Conservation (phyloP, 768 basidiomycete species). For the Leccinum uliginosum region DNA sequence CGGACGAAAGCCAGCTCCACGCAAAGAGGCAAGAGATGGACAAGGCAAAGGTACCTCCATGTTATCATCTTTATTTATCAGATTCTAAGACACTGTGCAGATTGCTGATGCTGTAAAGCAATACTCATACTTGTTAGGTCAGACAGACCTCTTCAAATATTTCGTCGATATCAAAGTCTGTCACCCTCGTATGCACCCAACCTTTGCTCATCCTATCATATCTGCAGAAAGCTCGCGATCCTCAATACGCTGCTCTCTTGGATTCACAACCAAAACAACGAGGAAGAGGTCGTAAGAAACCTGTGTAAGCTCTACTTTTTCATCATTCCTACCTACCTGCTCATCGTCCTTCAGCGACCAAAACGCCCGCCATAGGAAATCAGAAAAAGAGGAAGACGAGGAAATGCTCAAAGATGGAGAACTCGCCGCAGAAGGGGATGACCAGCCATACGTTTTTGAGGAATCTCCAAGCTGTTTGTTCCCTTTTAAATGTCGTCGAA, state of each 20-base stretch:
- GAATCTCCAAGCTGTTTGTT: constrained; percentile 82
- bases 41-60: constrained; percentile 70
- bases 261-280: constrained; percentile 84
- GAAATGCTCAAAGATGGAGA: constrained; percentile 89
- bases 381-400: constrained; percentile 98
- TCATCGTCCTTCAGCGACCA: constrained; percentile 50
- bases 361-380: constrained; percentile 82
- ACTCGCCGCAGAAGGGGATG: constrained; percentile 71
- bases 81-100: constrained; percentile 38
- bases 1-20: constrained; percentile 64
- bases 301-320: constrained; percentile 43
- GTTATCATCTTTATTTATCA: background rate
- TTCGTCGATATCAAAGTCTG: constrained; percentile 94
- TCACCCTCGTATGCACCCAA: background rate
- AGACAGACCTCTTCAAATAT: constrained; percentile 97
- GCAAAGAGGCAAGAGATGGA: constrained; percentile 79
- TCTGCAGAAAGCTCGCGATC: constrained; percentile 77
- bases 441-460: constrained; percentile 93
- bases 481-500: background rate
- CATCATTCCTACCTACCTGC: background rate
- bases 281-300: constrained; percentile 82
- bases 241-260: constrained; percentile 86
- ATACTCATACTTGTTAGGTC: constrained; percentile 95
- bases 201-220: background rate
- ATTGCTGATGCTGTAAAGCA: constrained; percentile 92